These are phyloP conservation scores for Cytospora schulzeri DNA, from an alignment of 2,329 filamentous ascomycete genomes.

Conservation along the genomic window DNA sequence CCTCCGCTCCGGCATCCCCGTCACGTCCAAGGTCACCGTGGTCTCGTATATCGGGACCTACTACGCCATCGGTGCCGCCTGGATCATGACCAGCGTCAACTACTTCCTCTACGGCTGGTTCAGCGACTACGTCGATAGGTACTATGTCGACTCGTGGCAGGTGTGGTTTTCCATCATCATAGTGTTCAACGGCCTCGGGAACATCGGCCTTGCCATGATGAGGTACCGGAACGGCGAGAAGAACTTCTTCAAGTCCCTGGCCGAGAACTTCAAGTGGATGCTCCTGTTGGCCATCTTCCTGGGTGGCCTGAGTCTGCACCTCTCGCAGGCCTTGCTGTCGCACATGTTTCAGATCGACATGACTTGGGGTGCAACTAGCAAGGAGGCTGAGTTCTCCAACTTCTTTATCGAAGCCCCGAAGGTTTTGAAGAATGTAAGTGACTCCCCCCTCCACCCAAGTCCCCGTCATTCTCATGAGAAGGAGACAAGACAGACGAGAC, in stretches of 20 bases:
- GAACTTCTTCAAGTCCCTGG: conserved; percentile 56
- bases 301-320: conserved; percentile 77
- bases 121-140: conserved; percentile 77
- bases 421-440: conserved; percentile 72
- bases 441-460: not conserved
- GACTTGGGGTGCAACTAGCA: conserved; percentile 82
- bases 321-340: conserved; percentile 75
- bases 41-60: conserved; percentile 79
- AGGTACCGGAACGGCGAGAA: conserved; percentile 71
- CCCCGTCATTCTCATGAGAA: not conserved
- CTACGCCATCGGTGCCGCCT: conserved; percentile 76
- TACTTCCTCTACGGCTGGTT: conserved; percentile 78
- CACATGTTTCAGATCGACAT: conserved; percentile 89
- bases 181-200: conserved; percentile 75
- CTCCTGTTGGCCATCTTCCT: conserved; percentile 77
- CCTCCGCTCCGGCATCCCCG: conserved; percentile 70
- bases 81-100: conserved; percentile 72
- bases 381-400: conserved; percentile 78
- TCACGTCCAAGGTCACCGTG: conserved; percentile 76
- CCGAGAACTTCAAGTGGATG: conserved; percentile 74
- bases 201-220: conserved; percentile 71
- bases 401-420: conserved; percentile 85
- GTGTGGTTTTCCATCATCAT: conserved; percentile 81
- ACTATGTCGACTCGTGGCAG: conserved; percentile 77
- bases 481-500: too few relatives aligned